These are phyloP conservation scores for Moricandia moricandioides DNA, from an alignment of 345 rosid species.

Conservation along the genomic window DNA sequence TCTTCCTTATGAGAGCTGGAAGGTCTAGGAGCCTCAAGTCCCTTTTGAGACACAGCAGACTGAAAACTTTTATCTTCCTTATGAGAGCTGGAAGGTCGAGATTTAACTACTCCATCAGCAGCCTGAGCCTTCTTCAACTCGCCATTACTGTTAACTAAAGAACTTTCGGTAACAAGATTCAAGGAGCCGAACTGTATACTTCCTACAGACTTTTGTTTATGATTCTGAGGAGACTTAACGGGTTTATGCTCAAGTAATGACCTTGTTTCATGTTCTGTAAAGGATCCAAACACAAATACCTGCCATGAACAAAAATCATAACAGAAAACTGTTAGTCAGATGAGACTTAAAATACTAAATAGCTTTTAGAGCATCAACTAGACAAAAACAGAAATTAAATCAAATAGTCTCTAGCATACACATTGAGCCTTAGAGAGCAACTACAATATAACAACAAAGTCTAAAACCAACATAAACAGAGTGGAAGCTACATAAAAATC, in stretches of 20 bases:
- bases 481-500: background rate
- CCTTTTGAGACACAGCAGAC: conserved; percentile 17
- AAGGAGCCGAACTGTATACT: conserved; percentile 61
- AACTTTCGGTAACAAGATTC: conserved; percentile 34
- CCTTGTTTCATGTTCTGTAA: conserved; percentile 84
- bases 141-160: conserved; percentile 43
- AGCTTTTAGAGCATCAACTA: background rate
- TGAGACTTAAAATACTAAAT: background rate
- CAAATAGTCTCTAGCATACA: background rate
- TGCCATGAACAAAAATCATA: conserved; percentile 29
- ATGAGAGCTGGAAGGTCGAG: conserved; percentile 37
- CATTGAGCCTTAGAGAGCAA: background rate
- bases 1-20: conserved; percentile 29
- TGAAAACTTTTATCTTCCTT: conserved; percentile 32
- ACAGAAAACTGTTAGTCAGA: conserved; percentile 3
- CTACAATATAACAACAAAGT: background rate
- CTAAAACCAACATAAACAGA: background rate
- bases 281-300: conserved; percentile 79
- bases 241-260: conserved; percentile 46
- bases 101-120: conserved; percentile 33
- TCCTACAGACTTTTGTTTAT: conserved; percentile 40
- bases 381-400: background rate
- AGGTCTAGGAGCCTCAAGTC: conserved; percentile 27
- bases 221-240: conserved; percentile 38
- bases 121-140: conserved; percentile 38